Base-by-base conservation (phyloP, 1,284 basidiomycete species). In the Ceratobasidium sp. region DNA sequence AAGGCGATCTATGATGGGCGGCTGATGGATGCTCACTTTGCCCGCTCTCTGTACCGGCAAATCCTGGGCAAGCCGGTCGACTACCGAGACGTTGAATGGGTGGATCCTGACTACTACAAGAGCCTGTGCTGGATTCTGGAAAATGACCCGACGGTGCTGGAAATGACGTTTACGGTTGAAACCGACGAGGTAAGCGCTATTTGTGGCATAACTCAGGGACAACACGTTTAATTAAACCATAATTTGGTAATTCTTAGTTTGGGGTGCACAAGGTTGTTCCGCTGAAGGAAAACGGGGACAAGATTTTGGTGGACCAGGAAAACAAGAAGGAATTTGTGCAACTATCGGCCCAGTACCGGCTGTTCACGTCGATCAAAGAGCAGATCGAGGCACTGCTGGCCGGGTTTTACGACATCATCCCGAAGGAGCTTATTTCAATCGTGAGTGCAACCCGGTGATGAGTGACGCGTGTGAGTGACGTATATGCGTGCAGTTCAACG, bases 321-420 rank as follows among this genome's bases (percentile, higher is more conserved):
- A 99, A 98, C 84, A 97, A 93, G 84, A 88, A 90, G 74, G 97
- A 99, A 81, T 99, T 98, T 79, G 96, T 99, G 39, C 93, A 96
- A 77, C 84, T 96, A 30, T 91, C 94, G 64, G 90, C 93, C 74
- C 89, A 97, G 79, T 97, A 98, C 80, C 89, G 97, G 26, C 83
- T 99, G 32, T 93, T 95, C 77, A 93, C 93, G 73, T 97, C 96
- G 10, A 98, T 98, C 84, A 92, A 93, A 79, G 92, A 96, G n/a
- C 97, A 98, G 81, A 95, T 97, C 75, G 93, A 97, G 80, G 91
- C 92, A 57, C 87, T 99, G 76, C 87, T 96, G 3, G 86, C 86
- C 60, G 97, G 97, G 0, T 98, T 99, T 84, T 96, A 98, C 81
- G 97, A 99, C 81, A 92, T 97, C 78, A 93, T 96, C 74, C 94